These are phyloP conservation scores for Cladobotryum protrusum DNA, from an alignment of 2,329 filamentous ascomycete species.

Conservation along the genomic window DNA sequence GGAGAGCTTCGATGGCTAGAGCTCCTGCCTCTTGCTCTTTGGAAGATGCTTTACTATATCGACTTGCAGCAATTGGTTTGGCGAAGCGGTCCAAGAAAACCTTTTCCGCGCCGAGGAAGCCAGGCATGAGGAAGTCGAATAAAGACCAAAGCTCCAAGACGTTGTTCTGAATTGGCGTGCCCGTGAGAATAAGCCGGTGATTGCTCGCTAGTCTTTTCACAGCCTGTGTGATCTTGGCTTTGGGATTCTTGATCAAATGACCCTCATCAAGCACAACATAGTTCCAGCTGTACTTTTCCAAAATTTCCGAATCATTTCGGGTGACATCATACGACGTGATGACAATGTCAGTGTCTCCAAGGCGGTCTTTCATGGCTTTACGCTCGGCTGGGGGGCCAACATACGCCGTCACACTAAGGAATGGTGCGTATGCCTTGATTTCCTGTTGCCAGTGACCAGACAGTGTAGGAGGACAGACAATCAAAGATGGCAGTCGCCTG, in stretches of 20 bases:
- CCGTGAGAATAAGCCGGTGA: slow-evolving; percentile 90
- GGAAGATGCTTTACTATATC: slow-evolving; percentile 93
- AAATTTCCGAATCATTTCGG: slow-evolving; percentile 84
- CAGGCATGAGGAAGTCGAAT: slow-evolving; percentile 98
- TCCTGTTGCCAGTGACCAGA: slow-evolving; percentile 99
- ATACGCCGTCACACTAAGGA: slow-evolving; percentile 83
- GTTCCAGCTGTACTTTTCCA: slow-evolving; percentile 85
- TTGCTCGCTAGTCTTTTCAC: slow-evolving; percentile 89
- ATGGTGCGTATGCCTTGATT: slow-evolving; percentile 90
- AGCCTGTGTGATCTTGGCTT: slow-evolving; percentile 88
- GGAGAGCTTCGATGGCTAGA: slow-evolving; percentile 91
- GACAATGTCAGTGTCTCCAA: slow-evolving; percentile 80
- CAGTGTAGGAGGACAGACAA: slow-evolving; percentile 91
- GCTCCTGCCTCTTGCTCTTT: slow-evolving; percentile 98
- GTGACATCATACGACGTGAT: slow-evolving; percentile 98
- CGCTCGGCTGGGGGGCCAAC: slow-evolving; percentile 84
- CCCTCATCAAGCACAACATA: slow-evolving; percentile 97
- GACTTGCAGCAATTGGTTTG: slow-evolving; percentile 88
- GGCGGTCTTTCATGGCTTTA: slow-evolving; percentile 58
- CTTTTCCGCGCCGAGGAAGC: slow-evolving; percentile 88
- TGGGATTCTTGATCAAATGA: slow-evolving; percentile 97
- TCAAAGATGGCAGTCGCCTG: slow-evolving; percentile 78
- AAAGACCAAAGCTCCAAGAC: slow-evolving; percentile 95
- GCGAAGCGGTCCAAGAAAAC: slow-evolving; percentile 95
- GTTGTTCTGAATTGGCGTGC: slow-evolving; percentile 97